Evolutionary conservation across 306 rosid species (phyloP).

Genomic region (Prunus persica): DNA sequence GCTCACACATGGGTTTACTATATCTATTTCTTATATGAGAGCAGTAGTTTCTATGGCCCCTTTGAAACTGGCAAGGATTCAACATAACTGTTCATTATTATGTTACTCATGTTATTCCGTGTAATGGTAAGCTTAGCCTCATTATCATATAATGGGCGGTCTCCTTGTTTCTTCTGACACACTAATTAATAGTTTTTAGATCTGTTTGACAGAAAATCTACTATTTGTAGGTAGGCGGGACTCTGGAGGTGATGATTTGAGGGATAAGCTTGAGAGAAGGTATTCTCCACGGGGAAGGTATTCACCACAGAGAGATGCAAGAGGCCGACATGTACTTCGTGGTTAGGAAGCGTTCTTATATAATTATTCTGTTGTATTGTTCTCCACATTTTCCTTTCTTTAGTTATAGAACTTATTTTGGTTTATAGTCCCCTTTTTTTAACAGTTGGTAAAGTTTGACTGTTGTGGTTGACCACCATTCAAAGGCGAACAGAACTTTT

Average conservation of each 20-base stretch:
- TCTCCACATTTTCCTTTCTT: background rate
- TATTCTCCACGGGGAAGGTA: slow-evolving; percentile 54
- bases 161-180: slow-evolving; percentile 13
- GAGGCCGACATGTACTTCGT: slow-evolving; percentile 47
- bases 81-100: slow-evolving; percentile 60
- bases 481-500: background rate
- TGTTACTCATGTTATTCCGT: slow-evolving; percentile 68
- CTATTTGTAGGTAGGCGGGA: slow-evolving; percentile 66
- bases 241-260: slow-evolving; percentile 62
- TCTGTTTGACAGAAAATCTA: slow-evolving; percentile 22
- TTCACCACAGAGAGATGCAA: slow-evolving; percentile 64
- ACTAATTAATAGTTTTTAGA: slow-evolving; percentile 15
- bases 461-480: background rate
- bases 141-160: slow-evolving; percentile 23
- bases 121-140: slow-evolving; percentile 75
- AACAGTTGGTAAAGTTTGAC: background rate
- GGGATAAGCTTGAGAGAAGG: slow-evolving; percentile 80
- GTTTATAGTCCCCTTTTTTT: background rate
- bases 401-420: background rate
- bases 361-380: slow-evolving; percentile 13
- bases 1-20: slow-evolving; percentile 54
- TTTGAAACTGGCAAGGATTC: slow-evolving; percentile 67
- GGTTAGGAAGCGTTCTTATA: slow-evolving; percentile 46
- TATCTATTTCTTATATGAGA: slow-evolving; percentile 40
- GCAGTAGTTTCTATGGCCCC: slow-evolving; percentile 46